phyloP scores from a whole-genome alignment of 345 rosid species.

The Litchi chinensis region DNA sequence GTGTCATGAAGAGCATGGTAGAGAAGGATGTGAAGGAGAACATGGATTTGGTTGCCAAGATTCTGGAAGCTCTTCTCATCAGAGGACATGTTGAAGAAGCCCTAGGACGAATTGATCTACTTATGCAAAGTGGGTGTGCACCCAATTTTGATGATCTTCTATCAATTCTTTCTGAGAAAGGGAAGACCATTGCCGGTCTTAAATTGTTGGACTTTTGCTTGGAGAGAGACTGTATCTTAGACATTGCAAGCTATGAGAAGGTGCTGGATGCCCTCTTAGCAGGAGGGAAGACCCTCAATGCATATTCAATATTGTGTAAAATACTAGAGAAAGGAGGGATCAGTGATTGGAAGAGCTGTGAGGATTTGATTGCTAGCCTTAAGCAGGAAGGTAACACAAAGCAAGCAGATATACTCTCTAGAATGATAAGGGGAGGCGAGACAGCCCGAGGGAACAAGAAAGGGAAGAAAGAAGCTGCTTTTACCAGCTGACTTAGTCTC shows the following conservation, averaged over 20 bases:
- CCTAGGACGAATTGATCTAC: conserved; percentile 75
- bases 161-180: conserved; percentile 67
- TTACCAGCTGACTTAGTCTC: conserved; percentile 20
- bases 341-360: conserved; percentile 68
- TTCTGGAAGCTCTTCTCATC: conserved; percentile 79
- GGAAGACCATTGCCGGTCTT: conserved; percentile 81
- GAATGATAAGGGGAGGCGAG: conserved; percentile 58
- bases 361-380: conserved; percentile 74
- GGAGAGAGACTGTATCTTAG: conserved; percentile 65
- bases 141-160: conserved; percentile 64
- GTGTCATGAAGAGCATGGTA: conserved; percentile 84
- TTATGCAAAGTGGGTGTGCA: conserved; percentile 54
- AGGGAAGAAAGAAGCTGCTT: conserved; percentile 39
- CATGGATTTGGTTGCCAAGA: conserved; percentile 75
- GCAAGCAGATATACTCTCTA: conserved; percentile 88
- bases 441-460: conserved; percentile 35
- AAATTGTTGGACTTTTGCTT: conserved; percentile 73
- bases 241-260: conserved; percentile 70
- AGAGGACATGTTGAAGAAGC: conserved; percentile 96
- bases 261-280: conserved; percentile 80
- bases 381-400: conserved; percentile 80
- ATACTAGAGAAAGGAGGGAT: conserved; percentile 74
- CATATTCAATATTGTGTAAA: conserved; percentile 82
- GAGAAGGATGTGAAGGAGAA: conserved; percentile 81
- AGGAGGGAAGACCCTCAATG: conserved; percentile 86